These are phyloP conservation scores for Sarcocystis neurona DNA, from an alignment of 169 alveolate genomes.

Conservation along the genomic window DNA sequence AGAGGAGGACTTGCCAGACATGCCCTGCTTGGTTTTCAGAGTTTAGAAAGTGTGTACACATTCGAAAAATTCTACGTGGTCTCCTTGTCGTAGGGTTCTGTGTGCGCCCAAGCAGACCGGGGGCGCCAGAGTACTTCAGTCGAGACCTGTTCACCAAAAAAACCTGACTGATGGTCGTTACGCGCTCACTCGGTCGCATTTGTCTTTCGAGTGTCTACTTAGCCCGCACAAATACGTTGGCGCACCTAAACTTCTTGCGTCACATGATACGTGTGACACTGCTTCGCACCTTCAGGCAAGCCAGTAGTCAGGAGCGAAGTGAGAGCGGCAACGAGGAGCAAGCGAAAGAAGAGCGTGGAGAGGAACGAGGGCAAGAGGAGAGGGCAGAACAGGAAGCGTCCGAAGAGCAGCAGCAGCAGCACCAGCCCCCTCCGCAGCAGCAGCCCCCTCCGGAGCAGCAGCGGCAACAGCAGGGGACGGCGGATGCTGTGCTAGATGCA, in stretches of 20 bases:
- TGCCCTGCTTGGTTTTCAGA: no score
- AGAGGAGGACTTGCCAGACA: no score
- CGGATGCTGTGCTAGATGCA: not conserved
- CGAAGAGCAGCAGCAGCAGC: not conserved
- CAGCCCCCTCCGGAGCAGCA: not conserved
- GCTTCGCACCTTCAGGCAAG: not conserved
- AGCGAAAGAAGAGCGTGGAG: not conserved
- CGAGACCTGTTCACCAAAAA: no score
- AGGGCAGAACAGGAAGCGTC: not conserved
- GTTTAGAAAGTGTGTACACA: no score
- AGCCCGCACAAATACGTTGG: not conserved
- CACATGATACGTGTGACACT: not conserved
- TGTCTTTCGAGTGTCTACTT: not conserved
- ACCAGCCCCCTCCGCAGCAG: not conserved
- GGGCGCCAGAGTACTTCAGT: no score
- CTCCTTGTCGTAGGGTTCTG: no score
- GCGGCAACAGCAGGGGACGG: not conserved
- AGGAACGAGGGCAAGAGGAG: not conserved
- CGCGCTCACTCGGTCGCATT: not conserved
- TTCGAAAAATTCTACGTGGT: no score
- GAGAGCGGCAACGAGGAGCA: not conserved
- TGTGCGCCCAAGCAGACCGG: no score
- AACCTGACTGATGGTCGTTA: not conserved
- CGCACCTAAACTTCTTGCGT: not conserved
- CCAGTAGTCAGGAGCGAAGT: not conserved